Conservation (phyloP, 179 eudicot species). For the Dionaea muscipula region DNA sequence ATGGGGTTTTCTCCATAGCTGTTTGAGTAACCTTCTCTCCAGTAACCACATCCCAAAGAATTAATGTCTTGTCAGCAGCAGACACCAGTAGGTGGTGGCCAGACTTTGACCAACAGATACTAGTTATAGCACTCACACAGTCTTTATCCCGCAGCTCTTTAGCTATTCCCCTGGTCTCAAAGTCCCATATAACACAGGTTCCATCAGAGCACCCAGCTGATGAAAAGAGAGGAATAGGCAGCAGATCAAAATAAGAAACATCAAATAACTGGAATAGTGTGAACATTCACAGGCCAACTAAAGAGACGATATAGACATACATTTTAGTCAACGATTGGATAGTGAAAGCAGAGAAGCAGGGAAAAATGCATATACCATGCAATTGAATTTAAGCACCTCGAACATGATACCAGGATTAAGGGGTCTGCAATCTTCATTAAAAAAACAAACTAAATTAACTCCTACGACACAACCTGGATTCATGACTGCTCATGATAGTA, state of each 20-base stretch:
- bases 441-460: no score
- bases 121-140: conserved; percentile 63
- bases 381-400: no score
- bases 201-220: conserved; percentile 97
- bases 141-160: conserved; percentile 71
- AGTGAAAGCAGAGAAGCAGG: no score
- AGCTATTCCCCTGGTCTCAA: conserved; percentile 71
- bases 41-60: conserved; percentile 81
- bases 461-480: no score
- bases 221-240: conserved; percentile 9
- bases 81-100: conserved; percentile 79
- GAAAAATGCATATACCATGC: no score
- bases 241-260: not conserved
- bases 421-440: no score
- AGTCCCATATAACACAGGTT: conserved; percentile 92
- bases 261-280: not conserved
- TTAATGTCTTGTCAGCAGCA: conserved; percentile 73
- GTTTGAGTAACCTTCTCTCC: conserved; percentile 63
- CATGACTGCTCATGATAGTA: no score
- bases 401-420: no score
- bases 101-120: conserved; percentile 88
- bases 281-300: not conserved
- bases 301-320: no score
- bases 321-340: no score
- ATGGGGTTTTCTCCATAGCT: conserved; percentile 58